Evolutionary conservation across 1,284 basidiomycete species (phyloP).

Genomic region (Wallemia ichthyophaga): DNA sequence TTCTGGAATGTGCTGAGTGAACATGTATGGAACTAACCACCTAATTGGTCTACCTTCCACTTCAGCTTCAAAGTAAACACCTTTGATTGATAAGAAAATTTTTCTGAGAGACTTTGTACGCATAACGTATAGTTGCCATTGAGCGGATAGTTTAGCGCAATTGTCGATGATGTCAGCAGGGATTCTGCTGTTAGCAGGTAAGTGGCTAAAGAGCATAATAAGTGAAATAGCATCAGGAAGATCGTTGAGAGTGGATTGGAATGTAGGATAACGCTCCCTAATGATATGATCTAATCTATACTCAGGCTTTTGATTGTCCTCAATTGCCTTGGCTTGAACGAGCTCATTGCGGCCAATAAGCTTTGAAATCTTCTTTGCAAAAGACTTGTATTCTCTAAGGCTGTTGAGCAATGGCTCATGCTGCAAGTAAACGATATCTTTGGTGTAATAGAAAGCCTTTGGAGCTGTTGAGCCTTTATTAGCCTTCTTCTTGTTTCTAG

Average conservation of each 20-base stretch:
- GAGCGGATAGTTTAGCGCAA: constrained; percentile 58
- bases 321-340: constrained; percentile 74
- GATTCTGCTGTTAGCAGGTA: constrained; percentile 50
- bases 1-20: constrained; percentile 73
- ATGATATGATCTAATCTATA: constrained; percentile 84
- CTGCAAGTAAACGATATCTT: constrained; percentile 89
- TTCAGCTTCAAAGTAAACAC: constrained; percentile 92
- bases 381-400: constrained; percentile 88
- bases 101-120: constrained; percentile 60
- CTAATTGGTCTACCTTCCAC: constrained; percentile 49
- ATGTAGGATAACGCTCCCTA: constrained; percentile 97
- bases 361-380: constrained; percentile 83
- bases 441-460: constrained; percentile 92
- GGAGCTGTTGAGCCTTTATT: constrained; percentile 95
- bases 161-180: constrained; percentile 62
- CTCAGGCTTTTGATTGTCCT: constrained; percentile 56
- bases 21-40: constrained; percentile 94
- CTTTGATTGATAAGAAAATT: constrained; percentile 90
- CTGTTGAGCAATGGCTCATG: constrained; percentile 93
- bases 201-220: constrained; percentile 64
- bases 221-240: constrained; percentile 93
- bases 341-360: constrained; percentile 84
- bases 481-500: constrained; percentile 64
- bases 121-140: constrained; percentile 91
- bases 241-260: constrained; percentile 79